Evolutionary conservation across 2,329 filamentous ascomycete species (phyloP), one percentile per base, ranked within the genome.

Genomic region (Nothophoma quercina): DNA sequence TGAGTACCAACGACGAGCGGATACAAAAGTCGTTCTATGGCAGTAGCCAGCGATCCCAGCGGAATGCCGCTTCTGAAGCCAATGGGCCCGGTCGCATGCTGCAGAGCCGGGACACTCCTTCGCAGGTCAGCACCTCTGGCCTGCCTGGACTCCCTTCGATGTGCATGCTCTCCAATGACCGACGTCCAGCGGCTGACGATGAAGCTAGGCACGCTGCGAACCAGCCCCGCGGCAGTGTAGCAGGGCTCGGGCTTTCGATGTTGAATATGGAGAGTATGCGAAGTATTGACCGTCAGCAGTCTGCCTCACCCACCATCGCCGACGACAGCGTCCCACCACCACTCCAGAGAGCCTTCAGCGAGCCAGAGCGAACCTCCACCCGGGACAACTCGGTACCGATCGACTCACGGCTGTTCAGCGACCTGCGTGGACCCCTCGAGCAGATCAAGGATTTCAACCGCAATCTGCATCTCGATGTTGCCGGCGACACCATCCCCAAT

Each of bases 141-240:
- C 58, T 75, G 25, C 72, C 72, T 39, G 65, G 66, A 49, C 58
- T 75, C 32, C 73, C 73, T 35, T 74, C 72, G 7, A 60, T 74
- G 51, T 75, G 73, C 60, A 62, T 72, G 47, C 59, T 74, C 45
- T 72, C 72, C 51, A 62, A 69, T 56, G 70, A 73, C 52, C 60
- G 62, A 44, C 66, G 60, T 48, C 62, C 65, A 58, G 56, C 59
- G 41, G 44, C 64, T 60, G 59, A 67, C 58, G 52, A 35, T 39
- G 52, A 60, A 51, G 59, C 43, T 45, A 65, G 63, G 52, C 52
- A 55, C 48, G 58, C 63, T 51, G 55, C 41, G 34, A 56, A 56
- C 26, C 60, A 64, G 52, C 62, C 63, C 29, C 62, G 61, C 23
- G 60, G 63, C 34, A 59, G 56, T 33, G 32, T 64, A 48, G 36